Conservation (phyloP, 352 stramenopile genomes). For the Globisporangium okanoganense region DNA sequence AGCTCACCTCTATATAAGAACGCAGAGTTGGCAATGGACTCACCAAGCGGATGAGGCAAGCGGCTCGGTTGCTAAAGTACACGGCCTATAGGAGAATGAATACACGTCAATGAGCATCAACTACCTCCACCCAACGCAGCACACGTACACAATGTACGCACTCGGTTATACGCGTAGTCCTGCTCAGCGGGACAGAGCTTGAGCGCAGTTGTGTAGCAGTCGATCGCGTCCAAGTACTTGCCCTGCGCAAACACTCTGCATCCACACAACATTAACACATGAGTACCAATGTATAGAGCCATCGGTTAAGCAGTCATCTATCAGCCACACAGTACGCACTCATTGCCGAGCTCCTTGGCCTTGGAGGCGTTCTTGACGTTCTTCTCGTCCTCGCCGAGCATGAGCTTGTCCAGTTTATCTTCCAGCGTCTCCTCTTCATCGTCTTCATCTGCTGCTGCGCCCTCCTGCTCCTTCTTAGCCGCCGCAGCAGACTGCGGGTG, state of each 20-base stretch:
- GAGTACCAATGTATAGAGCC: background rate
- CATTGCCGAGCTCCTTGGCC: slow-evolving; percentile 84
- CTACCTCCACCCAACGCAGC: background rate
- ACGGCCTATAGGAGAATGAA: slow-evolving; percentile 42
- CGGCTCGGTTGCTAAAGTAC: slow-evolving; percentile 84
- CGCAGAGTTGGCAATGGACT: background rate
- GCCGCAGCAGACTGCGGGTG: slow-evolving; percentile 27
- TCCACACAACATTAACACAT: background rate
- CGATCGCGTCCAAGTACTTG: slow-evolving; percentile 72
- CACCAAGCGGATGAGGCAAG: slow-evolving; percentile 67
- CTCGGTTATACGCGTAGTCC: slow-evolving; percentile 79
- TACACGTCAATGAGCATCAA: background rate
- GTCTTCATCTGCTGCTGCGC: slow-evolving; percentile 16
- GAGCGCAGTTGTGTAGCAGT: slow-evolving; percentile 82
- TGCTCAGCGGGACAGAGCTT: slow-evolving; percentile 72
- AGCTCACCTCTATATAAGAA: background rate
- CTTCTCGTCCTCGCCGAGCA: slow-evolving; percentile 39
- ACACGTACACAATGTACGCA: slow-evolving; percentile 12
- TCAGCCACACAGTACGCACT: slow-evolving; percentile 26
- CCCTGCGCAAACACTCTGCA: slow-evolving; percentile 65
- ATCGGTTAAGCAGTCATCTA: background rate
- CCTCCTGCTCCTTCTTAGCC: slow-evolving; percentile 7
- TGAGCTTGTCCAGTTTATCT: slow-evolving; percentile 51
- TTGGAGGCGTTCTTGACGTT: slow-evolving; percentile 64
- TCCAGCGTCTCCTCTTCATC: slow-evolving; percentile 61